Base-by-base conservation (phyloP, 805 yeast genomes). In the Nakazawaea wyomingensis region DNA sequence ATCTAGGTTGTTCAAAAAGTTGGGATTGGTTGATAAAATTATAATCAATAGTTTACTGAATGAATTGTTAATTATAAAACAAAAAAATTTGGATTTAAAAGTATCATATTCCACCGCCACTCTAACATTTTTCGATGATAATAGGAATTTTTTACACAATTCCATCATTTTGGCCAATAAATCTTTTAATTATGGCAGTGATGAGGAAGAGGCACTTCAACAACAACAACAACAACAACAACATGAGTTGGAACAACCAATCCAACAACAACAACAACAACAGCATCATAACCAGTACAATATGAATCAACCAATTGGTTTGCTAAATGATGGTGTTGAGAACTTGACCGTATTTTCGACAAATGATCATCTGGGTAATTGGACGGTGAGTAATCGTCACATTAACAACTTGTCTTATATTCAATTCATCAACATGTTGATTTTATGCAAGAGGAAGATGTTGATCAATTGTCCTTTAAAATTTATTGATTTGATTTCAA, bases 101-200 rank as follows among this genome's bases (percentile, higher is more conserved):
- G 14, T 18, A 21, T 41, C 33, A 20, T 49, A 53, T 17, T 49
- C 49, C 26, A 45, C 47, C 14, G 44, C 39, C 39, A 18, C 40
- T 26, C 16, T 37, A 17, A 16, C 39, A 4, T 44, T 57, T 3
- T 56, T 56, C 38, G 52, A 57, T 20, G 60, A 68, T 28, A 62
- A 66, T 48, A 66, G 66, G 39, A 65, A 69, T 47, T 61, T 64
- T 21, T 54, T 77, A 8, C 82, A 78, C 48, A 75, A 76, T 52
- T 66, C 79, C 0, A 70, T 76, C 16, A 76, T 77, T 13, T 62
- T 76, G 50, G 67, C 74, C 7, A 76, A 75, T 50, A 74, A 72
- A 51, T 65, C 67, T 18, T 56, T 61, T 41, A 61, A 58, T 38
- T 50, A 24, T 17, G 40, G 29, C 11, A 29, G 26, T 17, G 39